Base-by-base conservation (phyloP, 2,329 filamentous ascomycete species). In the Ceratocystis ficicola region DNA sequence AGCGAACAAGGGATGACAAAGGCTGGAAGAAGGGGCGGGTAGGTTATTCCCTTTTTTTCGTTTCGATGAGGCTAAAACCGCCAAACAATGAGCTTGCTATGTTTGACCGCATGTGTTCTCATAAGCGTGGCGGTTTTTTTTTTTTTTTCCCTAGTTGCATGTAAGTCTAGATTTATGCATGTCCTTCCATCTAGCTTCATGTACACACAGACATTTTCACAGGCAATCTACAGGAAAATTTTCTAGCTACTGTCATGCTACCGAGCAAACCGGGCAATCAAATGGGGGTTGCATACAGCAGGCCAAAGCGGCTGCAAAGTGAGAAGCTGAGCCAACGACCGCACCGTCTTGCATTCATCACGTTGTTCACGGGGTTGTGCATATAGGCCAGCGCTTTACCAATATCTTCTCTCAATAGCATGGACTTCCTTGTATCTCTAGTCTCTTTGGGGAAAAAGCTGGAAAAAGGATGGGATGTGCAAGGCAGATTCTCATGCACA, bases 401-500 rank as follows among this genome's bases (percentile, higher is more conserved):
- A 25, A 52, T 52, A 25, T 52, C 48, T n/a, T 52, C n/a, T 52
- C 22, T 22, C 22, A 8, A n/a, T 52, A 20, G n/a, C 17, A 20
- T 25, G n/a, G 15, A 8, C 4, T 25, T 52, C 48, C 22, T 12
- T 55, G 52, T 57, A 7, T 17, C 22, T 17, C 17, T 22, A 6
- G 12, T 30, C 50, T 8, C 50, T 55, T 25, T 55, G 12, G 50
- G 20, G 50, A 2, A 28, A 25, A 15, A 17, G 50, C 20, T 25
- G 50, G 50, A 55, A 25, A 30, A 55, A 25, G 50, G 30, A 57
- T 57, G 52, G 50, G 30, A 57, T 57, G 52, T 30, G 52, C 52
- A 57, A 57, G 52, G 52, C 52, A 57, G 52, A 57, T 32, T 57
- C 28, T 57, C n/a, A 28, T 57, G 52, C 52, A 32, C 28, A n/a